Base-by-base conservation (phyloP, 1,284 basidiomycete species). In the Puccinia hordei region DNA sequence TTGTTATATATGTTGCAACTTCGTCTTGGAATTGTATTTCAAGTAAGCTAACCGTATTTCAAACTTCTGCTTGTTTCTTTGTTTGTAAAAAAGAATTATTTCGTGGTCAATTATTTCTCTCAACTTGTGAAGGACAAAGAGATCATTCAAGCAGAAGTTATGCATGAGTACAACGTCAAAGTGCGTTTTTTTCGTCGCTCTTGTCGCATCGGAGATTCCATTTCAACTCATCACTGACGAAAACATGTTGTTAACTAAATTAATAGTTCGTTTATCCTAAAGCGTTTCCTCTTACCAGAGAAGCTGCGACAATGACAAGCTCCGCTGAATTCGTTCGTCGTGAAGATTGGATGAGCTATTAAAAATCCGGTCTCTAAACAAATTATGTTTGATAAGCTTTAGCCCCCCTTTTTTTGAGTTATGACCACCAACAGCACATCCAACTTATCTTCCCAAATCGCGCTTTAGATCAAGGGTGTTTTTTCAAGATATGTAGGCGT, bases 161-260 rank as follows among this genome's bases (percentile, higher is more conserved):
- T 95, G 89, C 89, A 91, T 84, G 93, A 95, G 86, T 95, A 95
- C 84, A 92, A 95, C 83, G 87, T 90, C 84, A 90, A 90, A 86
- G 93, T 86, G 55, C 35, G 84, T 81, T 61, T 66, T 72, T 30
- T 49, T 53, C 91, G 81, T 59, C 88, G 86, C 13, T 66, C 57
- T 46, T 17, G 35, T 19, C 22, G 38, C 68, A 51, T 80, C 73
- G 82, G 82, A 15, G 38, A 57, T 44, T 69, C 17, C 2, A 59
- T 82, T 44, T 68, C 66, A 82, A 35, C 59, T 30, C 38, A 51
- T 46, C 2, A 51, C 27, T 69, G 27, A 22, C 30, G n/a, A 30
- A 72, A 30, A 53, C 69, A 27, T 61, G 17, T 38, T 59, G 27
- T 27, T 35, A 17, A 61, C n/a, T n/a, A 17, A 13, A 49, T n/a